These are phyloP conservation scores for Irpex sp. DNA, from an alignment of 1,284 basidiomycete genomes.

Conservation along the genomic window DNA sequence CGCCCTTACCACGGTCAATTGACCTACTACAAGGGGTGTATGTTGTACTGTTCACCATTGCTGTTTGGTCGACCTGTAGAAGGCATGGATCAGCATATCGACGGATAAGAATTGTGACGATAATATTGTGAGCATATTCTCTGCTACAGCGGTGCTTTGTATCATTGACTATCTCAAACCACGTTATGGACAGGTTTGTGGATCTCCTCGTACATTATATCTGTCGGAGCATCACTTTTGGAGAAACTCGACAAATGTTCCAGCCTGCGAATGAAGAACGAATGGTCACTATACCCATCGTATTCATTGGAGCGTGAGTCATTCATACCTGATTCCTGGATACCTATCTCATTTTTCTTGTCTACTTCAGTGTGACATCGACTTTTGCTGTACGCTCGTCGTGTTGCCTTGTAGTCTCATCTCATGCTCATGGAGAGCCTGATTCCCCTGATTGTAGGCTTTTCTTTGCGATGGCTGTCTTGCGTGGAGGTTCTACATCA, in stretches of 20 bases:
- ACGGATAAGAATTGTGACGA: slow-evolving; percentile 15
- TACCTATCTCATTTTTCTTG: neutral
- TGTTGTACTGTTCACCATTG: slow-evolving; percentile 13
- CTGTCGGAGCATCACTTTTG: neutral
- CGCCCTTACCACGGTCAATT: neutral
- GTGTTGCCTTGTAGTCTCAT: neutral
- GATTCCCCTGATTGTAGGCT: slow-evolving; percentile 11
- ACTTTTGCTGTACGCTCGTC: neutral
- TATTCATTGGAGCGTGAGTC: neutral
- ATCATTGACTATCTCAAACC: neutral
- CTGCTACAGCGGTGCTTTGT: neutral
- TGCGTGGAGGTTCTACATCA: slow-evolving; percentile 23
- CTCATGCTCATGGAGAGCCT: neutral
- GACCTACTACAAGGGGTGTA: neutral
- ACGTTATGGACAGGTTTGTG: neutral
- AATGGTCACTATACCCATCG: neutral
- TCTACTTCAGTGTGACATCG: neutral
- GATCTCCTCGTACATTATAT: slow-evolving; percentile 1
- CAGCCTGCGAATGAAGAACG: neutral
- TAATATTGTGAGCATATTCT: slow-evolving; percentile 11
- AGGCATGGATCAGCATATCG: neutral
- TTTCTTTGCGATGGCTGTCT: slow-evolving; percentile 21
- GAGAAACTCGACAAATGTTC: neutral
- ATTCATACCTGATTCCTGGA: neutral
- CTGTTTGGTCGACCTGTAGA: slow-evolving; percentile 17